Evolutionary conservation across 225 moss, liverwort and hornwort species (phyloP).

Genomic region (Lunularia cruciata): DNA sequence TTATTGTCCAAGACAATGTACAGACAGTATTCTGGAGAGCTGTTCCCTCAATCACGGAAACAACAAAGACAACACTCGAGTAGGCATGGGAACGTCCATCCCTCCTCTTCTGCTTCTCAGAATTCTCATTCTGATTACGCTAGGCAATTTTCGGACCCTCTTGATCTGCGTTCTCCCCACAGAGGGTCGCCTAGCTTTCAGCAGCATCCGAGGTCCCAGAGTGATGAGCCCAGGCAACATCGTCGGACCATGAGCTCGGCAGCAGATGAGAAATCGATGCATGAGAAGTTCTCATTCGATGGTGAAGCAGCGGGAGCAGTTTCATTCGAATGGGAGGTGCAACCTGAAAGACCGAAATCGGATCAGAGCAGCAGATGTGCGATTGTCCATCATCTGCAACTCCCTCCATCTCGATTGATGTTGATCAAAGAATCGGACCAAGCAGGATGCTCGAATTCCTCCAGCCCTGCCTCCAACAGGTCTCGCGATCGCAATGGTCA

Average conservation of each 20-base stretch:
- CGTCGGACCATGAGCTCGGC: conserved; percentile 13
- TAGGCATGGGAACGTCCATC: no score
- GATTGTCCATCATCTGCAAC: conserved; percentile 1
- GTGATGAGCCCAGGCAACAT: background rate
- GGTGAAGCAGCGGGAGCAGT: background rate
- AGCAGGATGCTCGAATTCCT: conserved; percentile 19
- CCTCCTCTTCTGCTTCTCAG: no score
- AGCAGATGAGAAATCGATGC: background rate
- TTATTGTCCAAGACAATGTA: background rate
- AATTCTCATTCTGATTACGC: no score
- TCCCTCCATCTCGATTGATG: conserved; percentile 12
- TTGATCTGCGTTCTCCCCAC: background rate
- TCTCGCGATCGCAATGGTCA: background rate
- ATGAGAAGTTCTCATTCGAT: conserved; percentile 6
- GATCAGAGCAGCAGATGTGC: background rate
- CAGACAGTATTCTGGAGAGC: conserved; percentile 17
- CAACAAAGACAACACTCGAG: background rate
- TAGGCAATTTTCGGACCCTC: no score
- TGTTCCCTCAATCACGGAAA: background rate
- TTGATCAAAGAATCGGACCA: conserved; percentile 25
- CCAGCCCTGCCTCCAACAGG: background rate
- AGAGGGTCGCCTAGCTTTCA: background rate
- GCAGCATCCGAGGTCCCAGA: background rate
- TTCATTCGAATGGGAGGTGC: conserved; percentile 22
- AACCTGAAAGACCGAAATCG: conserved; percentile 14